phyloP scores from a whole-genome alignment of 345 rosid species.

The Trapa incisa region DNA sequence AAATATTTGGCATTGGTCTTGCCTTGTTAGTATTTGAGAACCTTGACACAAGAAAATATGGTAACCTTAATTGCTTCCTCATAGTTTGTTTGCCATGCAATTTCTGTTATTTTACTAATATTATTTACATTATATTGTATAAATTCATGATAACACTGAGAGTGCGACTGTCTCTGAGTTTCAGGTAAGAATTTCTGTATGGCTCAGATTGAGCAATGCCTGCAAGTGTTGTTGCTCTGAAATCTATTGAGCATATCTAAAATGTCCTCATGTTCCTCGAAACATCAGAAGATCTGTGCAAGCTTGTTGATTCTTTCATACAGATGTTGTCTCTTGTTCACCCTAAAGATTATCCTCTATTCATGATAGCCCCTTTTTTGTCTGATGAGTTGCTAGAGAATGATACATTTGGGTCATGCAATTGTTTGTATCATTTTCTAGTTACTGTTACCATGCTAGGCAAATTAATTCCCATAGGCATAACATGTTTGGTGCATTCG shows the following conservation, averaged over 20 bases:
- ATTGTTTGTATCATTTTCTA: background rate
- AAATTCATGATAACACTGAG: background rate
- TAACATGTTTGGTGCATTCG: conserved; percentile 4
- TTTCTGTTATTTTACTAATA: background rate
- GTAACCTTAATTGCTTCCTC: conserved; percentile 22
- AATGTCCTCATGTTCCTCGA: conserved; percentile 60
- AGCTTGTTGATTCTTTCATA: conserved; percentile 56
- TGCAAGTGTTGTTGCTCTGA: conserved; percentile 33
- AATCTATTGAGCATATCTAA: conserved; percentile 61
- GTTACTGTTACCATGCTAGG: background rate
- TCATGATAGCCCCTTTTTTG: conserved; percentile 49
- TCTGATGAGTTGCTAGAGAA: conserved; percentile 43
- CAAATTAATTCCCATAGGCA: background rate
- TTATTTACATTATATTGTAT: background rate
- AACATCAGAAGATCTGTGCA: conserved; percentile 53
- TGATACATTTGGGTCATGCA: conserved; percentile 45
- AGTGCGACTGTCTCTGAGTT: background rate
- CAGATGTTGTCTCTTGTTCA: conserved; percentile 53
- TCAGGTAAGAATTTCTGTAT: conserved; percentile 63
- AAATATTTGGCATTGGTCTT: conserved; percentile 62
- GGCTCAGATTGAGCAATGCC: conserved; percentile 51
- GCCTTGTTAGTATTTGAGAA: conserved; percentile 54
- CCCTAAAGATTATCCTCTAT: conserved; percentile 33
- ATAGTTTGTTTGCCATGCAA: background rate
- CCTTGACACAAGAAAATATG: conserved; percentile 33